Percentiles rank a stretch among this genome's conserved stretches.
These are phyloP conservation scores for Colletotrichum lupini DNA, from an alignment of 2,329 filamentous ascomycete genomes.

Conservation along the genomic window DNA sequence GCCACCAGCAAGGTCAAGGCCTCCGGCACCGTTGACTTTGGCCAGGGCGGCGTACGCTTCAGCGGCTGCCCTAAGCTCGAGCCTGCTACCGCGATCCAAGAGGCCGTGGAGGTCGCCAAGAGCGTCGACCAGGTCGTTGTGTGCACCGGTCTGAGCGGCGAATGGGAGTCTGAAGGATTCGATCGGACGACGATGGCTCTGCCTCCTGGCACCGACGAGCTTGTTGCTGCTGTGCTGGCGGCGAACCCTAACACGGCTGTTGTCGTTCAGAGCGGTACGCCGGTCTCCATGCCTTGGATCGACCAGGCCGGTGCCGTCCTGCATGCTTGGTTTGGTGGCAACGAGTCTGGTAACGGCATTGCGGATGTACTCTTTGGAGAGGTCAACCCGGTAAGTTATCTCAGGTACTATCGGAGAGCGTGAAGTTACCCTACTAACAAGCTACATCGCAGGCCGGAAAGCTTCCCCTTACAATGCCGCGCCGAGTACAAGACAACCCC, in stretches of 20 bases:
- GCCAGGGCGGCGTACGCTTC: conserved; percentile 42
- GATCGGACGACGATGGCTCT: conserved; percentile 77
- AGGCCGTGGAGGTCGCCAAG: conserved; percentile 53
- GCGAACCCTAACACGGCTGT: conserved; percentile 69
- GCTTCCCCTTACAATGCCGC: conserved; percentile 77
- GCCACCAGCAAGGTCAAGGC: conserved; percentile 42
- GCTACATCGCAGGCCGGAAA: conserved; percentile 70
- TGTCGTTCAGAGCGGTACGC: conserved; percentile 70
- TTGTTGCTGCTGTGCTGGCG: conserved; percentile 65
- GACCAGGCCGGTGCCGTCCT: conserved; percentile 52
- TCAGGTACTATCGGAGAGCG: neutral
- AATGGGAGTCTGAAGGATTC: conserved; percentile 61
- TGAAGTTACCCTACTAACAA: neutral
- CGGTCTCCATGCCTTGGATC: conserved; percentile 61
- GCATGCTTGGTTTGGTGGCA: conserved; percentile 44
- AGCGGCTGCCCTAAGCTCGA: conserved; percentile 40
- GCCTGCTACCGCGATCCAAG: conserved; percentile 34
- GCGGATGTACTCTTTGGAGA: conserved; percentile 42
- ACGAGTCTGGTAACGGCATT: conserved; percentile 41
- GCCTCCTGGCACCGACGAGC: conserved; percentile 67
- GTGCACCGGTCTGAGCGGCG: conserved; percentile 65
- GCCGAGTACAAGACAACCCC: conserved; percentile 72
- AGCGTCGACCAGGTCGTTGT: conserved; percentile 68
- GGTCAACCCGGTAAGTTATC: conserved; percentile 50
- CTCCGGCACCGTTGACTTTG: conserved; percentile 43